Evolutionary conservation across 2,329 filamentous ascomycete genomes (phyloP).

Genomic region (Aspergillus awamori): DNA sequence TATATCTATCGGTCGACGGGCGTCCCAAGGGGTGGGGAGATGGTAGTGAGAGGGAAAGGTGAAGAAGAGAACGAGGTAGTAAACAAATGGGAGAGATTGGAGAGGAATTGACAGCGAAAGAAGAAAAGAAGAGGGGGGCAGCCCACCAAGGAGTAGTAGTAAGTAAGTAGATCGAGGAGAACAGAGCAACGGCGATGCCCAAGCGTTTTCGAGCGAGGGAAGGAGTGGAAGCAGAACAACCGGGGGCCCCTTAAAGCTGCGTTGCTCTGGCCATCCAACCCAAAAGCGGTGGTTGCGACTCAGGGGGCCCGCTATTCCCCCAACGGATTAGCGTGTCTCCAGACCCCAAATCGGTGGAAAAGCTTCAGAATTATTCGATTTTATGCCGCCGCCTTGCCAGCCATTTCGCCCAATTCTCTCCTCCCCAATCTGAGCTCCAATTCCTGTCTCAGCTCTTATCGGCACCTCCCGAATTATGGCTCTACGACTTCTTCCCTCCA

Average conservation of each 20-base stretch:
- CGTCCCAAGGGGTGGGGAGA: not conserved
- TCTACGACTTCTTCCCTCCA: slow-evolving; percentile 28
- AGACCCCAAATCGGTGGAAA: slow-evolving; percentile 25
- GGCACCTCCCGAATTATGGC: slow-evolving; percentile 29
- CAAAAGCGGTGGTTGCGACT: slow-evolving; percentile 31
- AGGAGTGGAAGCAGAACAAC: not conserved
- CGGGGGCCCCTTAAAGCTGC: slow-evolving; percentile 1
- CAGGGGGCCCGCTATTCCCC: slow-evolving; percentile 41
- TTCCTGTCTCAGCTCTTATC: not conserved
- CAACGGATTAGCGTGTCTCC: slow-evolving; percentile 36
- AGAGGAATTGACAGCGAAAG: not conserved
- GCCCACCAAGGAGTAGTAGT: not conserved
- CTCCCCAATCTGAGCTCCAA: not conserved
- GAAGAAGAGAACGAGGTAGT: slow-evolving; percentile 16
- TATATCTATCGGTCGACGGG: slow-evolving; percentile 4
- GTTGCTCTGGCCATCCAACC: slow-evolving; percentile 5
- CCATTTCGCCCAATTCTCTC: not conserved
- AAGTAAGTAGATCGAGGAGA: not conserved
- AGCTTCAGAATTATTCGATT: slow-evolving; percentile 26
- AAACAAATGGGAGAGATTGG: slow-evolving; percentile 13
- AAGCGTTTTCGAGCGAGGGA: not conserved
- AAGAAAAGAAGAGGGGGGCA: not conserved
- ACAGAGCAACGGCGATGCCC: not conserved
- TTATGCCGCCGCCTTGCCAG: slow-evolving; percentile 7
- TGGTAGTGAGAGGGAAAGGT: slow-evolving; percentile 14